phyloP scores from a whole-genome alignment of 768 basidiomycete species.

The Phlegmacium glaucopus region DNA sequence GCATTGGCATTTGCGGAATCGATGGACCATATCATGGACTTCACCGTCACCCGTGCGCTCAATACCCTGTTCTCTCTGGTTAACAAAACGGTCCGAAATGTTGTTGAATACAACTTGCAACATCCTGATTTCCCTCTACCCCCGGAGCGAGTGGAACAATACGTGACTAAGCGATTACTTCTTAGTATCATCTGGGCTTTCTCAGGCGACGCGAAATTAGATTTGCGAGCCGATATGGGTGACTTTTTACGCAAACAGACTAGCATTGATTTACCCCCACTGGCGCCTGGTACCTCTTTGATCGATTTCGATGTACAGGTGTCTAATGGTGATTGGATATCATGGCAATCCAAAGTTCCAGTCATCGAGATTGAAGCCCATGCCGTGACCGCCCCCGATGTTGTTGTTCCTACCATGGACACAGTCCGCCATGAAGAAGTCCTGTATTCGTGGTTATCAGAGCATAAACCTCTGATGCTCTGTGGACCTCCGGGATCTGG shows the following conservation, averaged over 20 bases:
- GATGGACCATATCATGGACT: slow-evolving; percentile 99
- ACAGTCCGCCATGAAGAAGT: slow-evolving; percentile 99
- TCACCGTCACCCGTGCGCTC: slow-evolving; percentile 86
- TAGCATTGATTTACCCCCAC: slow-evolving; percentile 83
- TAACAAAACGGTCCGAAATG: slow-evolving; percentile 92
- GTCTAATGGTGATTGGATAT: slow-evolving; percentile 78
- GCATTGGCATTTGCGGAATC: slow-evolving; percentile 78
- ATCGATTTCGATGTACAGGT: slow-evolving; percentile 96
- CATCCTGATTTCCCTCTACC: slow-evolving; percentile 93
- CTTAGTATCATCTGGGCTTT: slow-evolving; percentile 98
- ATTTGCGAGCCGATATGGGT: slow-evolving; percentile 85
- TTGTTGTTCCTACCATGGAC: slow-evolving; percentile 98
- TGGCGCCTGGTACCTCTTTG: slow-evolving; percentile 74
- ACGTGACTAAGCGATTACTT: slow-evolving; percentile 84
- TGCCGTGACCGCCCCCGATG: slow-evolving; percentile 90
- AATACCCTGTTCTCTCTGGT: slow-evolving; percentile 95
- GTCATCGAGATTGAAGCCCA: slow-evolving; percentile 97
- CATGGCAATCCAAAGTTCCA: slow-evolving; percentile 92
- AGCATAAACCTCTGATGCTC: slow-evolving; percentile 97
- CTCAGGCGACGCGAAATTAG: slow-evolving; percentile 92
- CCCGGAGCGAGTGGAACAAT: slow-evolving; percentile 82
- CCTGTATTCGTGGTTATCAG: slow-evolving; percentile 96
- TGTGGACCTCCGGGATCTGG: slow-evolving; percentile 99
- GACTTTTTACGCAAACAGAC: slow-evolving; percentile 82
- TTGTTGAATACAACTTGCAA: slow-evolving; percentile 92